A percentile compares a stretch with the other conserved stretches of the same genome.
Conservation (phyloP, 352 stramenopile genomes). For the Pythium biforme region DNA sequence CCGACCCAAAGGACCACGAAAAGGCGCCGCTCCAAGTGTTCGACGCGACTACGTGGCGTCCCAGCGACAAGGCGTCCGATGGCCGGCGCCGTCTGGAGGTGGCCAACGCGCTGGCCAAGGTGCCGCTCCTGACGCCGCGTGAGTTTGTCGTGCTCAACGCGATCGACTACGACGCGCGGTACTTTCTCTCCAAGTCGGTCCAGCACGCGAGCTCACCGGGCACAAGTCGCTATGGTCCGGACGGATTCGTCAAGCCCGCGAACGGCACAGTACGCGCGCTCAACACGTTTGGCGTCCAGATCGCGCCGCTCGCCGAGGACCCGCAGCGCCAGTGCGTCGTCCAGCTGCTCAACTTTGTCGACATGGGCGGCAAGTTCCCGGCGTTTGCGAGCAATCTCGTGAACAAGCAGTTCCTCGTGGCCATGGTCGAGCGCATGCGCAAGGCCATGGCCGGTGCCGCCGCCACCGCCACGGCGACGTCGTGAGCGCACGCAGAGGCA, state of each 20-base stretch:
- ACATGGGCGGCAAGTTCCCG: constrained; percentile 15
- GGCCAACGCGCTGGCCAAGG: constrained; percentile 14
- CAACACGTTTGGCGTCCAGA: constrained; percentile 27
- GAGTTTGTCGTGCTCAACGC: constrained; percentile 36
- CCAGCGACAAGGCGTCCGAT: neutral
- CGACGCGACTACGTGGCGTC: constrained; percentile 24
- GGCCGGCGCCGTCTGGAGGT: constrained; percentile 26
- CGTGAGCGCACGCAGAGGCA: too few relatives aligned
- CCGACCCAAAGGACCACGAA: constrained; percentile 27
- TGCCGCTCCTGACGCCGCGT: constrained; percentile 24
- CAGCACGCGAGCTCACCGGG: constrained; percentile 19
- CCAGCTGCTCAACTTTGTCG: constrained; percentile 20
- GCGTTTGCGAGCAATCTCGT: constrained; percentile 19
- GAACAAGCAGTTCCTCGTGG: constrained; percentile 24
- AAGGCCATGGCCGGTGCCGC: constrained; percentile 25
- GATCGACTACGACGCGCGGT: constrained; percentile 13
- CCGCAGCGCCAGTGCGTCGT: constrained; percentile 12
- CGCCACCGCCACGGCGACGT: neutral
- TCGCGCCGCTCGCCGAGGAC: constrained; percentile 12
- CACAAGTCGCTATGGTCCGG: neutral
- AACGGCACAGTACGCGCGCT: constrained; percentile 12
- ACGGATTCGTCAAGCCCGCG: neutral
- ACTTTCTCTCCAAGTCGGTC: constrained; percentile 29
- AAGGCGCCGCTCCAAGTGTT: constrained; percentile 33
- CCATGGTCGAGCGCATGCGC: constrained; percentile 26